These are phyloP conservation scores for Ballota nigra DNA, from an alignment of 257 asterid species.

Conservation along the genomic window DNA sequence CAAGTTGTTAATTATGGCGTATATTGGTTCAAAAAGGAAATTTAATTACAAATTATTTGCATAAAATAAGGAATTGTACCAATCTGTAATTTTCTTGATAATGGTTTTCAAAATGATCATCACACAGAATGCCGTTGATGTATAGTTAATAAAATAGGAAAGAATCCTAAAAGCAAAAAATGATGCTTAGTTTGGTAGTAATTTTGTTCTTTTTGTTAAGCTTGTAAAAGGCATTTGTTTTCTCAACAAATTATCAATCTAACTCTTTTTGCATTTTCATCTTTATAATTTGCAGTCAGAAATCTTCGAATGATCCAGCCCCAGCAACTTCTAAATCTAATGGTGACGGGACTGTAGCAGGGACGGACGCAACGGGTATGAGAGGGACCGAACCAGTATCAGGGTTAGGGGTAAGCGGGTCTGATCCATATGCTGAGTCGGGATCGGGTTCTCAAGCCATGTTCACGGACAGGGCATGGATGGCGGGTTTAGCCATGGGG, in stretches of 20 bases:
- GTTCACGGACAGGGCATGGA: slow-evolving; percentile 58
- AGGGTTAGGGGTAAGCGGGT: slow-evolving; percentile 25
- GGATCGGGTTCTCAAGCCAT: slow-evolving; percentile 46
- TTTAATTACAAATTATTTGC: too few species aligned
- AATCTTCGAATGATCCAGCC: slow-evolving; percentile 59
- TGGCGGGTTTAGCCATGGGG: slow-evolving; percentile 80
- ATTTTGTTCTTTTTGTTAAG: not conserved
- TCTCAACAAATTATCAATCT: not conserved
- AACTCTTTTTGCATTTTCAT: not conserved
- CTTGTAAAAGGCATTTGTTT: too few species aligned
- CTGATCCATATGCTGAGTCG: slow-evolving; percentile 22
- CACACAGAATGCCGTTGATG: too few species aligned
- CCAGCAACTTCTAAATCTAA: slow-evolving; percentile 28
- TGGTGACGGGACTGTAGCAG: slow-evolving; percentile 12
- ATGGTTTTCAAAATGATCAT: not conserved
- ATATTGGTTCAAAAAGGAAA: too few species aligned
- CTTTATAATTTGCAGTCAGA: slow-evolving; percentile 46
- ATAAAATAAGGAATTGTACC: too few species aligned
- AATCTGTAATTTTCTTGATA: not conserved
- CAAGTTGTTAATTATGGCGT: not conserved
- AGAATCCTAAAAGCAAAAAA: not conserved
- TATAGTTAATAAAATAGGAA: not conserved
- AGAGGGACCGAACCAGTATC: slow-evolving; percentile 9
- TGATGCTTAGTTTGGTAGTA: not conserved
- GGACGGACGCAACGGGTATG: slow-evolving; percentile 14